Evolutionary conservation across 2,329 filamentous ascomycete genomes (phyloP), one percentile per base, ranked within the genome.

Genomic region (Exophiala sideris): DNA sequence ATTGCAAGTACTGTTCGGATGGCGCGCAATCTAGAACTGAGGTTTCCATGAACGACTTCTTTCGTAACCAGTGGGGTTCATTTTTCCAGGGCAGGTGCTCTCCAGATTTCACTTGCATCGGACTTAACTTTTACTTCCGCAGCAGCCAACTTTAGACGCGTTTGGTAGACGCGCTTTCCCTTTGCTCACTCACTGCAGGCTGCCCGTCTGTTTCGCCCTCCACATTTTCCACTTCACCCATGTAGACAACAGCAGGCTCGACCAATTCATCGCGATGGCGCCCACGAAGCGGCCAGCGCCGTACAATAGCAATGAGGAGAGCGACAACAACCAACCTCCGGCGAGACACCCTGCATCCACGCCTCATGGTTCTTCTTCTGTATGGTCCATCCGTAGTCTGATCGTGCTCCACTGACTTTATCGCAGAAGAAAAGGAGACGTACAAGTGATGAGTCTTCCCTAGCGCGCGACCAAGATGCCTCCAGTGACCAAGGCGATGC

Each of bases 341-440:
- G 33, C 33, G 11, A 51, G 45, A 32, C 53, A 16, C 29, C 36
- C 35, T 21, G 32, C 56, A 16, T 48, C 49, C 21, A 45, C 57
- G 7, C 41, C 48, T 18, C 51, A 44, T n/a, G 45, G 49, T 12
- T 44, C 53, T 9, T 44, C 53, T 42, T 48, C 48, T 1, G 57
- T 59, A 52, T 33, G 45, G 14, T 39, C n/a, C 21, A 21, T 10
- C 14, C 47, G 20, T 2, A 6, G n/a, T 36, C 48, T 57, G 11
- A 54, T 33, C 10, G 18, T 44, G 18, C 18, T n/a, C 29, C n/a
- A 16, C 48, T 59, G n/a, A 59, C 48, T 21, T 38, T 18, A 6
- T 12, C 4, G n/a, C 35, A 59, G 57, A 52, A 52, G n/a, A 64
- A 64, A 40, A 45, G 62, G 29, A 50, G 60, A 47, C 49, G 62